A percentile compares a stretch with the other conserved stretches of the same genome.
These are phyloP conservation scores for Blastobotrys muscicola DNA, from an alignment of 805 yeast species.

Conservation along the genomic window DNA sequence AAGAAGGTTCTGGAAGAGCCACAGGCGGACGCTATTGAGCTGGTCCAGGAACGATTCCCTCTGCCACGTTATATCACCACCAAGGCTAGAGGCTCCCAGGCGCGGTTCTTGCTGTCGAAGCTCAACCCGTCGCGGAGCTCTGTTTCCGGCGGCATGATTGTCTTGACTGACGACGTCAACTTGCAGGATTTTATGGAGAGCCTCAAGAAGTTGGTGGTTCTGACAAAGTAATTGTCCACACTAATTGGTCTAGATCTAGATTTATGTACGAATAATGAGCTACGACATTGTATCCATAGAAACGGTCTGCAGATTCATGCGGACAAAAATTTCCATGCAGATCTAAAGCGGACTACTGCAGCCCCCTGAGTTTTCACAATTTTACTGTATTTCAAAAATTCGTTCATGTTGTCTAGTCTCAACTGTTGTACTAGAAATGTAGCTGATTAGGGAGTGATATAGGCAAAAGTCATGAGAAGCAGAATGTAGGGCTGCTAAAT, in stretches of 20 bases:
- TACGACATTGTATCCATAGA: no score
- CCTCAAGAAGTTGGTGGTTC: constrained; percentile 73
- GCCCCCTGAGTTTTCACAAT: no score
- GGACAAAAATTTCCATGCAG: no score
- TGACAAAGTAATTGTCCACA: constrained; percentile 6
- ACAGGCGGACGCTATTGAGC: constrained; percentile 78
- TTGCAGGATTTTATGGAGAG: constrained; percentile 87
- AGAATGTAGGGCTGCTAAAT: no score
- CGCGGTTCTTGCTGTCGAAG: constrained; percentile 83
- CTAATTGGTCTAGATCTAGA: no score
- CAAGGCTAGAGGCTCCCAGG: constrained; percentile 94
- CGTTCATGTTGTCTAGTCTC: no score
- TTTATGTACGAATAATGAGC: no score
- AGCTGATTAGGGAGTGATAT: neutral
- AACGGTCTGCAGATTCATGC: no score
- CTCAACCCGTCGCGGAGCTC: constrained; percentile 82
- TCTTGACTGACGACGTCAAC: constrained; percentile 87
- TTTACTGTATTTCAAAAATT: no score
- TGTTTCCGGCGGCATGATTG: constrained; percentile 57
- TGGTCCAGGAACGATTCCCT: constrained; percentile 85
- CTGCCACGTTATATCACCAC: constrained; percentile 91
- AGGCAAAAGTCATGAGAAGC: neutral
- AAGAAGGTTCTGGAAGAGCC: constrained; percentile 76
- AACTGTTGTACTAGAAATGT: no score
- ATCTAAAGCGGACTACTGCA: no score